Evolutionary conservation across 805 yeast genomes (phyloP).

Genomic region (Candida montana): DNA sequence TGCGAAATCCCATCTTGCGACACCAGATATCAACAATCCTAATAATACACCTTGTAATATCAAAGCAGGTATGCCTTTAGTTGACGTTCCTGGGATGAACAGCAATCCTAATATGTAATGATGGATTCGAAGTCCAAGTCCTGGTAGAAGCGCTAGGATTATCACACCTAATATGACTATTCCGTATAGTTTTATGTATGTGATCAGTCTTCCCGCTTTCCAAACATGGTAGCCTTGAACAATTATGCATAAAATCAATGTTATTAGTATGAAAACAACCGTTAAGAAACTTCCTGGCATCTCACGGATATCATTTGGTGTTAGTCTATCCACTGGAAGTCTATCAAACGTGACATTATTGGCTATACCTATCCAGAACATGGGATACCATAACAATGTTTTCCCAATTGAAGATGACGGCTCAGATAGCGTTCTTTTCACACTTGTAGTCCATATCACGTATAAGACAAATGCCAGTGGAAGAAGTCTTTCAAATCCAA

Average conservation of each 20-base stretch:
- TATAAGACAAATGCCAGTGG: conserved; percentile 70
- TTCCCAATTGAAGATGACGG: conserved; percentile 36
- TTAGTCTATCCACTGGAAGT: conserved; percentile 81
- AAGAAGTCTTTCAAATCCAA: conserved; percentile 67
- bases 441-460: conserved; percentile 59
- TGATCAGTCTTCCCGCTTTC: conserved; percentile 65
- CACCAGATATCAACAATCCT: conserved; percentile 80
- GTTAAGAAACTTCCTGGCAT: conserved; percentile 78
- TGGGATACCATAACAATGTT: conserved; percentile 58
- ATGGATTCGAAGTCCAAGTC: conserved; percentile 69
- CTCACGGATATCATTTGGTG: conserved; percentile 59
- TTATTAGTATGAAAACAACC: conserved; percentile 42
- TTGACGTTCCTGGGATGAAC: conserved; percentile 78
- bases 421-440: conserved; percentile 42
- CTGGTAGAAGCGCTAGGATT: conserved; percentile 48
- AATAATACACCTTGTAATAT: conserved; percentile 78
- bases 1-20: conserved; percentile 91
- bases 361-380: conserved; percentile 78
- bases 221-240: conserved; percentile 77
- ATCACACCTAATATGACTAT: conserved; percentile 39
- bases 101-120: conserved; percentile 78
- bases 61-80: conserved; percentile 64
- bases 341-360: conserved; percentile 87
- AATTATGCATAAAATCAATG: conserved; percentile 49
- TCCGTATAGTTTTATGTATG: conserved; percentile 52